Base-by-base conservation (phyloP, 2,329 filamentous ascomycete species). In the Nigrospora oryzae region DNA sequence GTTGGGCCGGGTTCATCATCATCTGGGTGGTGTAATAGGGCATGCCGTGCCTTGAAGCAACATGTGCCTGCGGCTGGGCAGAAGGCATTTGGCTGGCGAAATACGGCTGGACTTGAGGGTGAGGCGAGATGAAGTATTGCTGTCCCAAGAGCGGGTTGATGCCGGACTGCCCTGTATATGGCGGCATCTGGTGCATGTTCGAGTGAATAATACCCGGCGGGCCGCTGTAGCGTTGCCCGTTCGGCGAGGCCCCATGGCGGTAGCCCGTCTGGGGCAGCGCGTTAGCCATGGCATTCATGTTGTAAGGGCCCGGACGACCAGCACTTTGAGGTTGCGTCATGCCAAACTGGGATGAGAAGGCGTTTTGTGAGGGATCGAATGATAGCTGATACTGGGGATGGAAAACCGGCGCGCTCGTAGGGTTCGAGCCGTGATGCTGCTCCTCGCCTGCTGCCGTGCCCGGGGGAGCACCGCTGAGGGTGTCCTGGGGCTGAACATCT, bases 111-210 rank as follows among this genome's bases (percentile, higher is more conserved):
- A 70, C 63, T 31, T 68, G 68, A 33, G 57, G 53, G 37, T 70
- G 65, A 41, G 70, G 71, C 10, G 67, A 62, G 43, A 70, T 49
- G 48, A 77, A 78, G 50, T 72, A 78, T 19, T 65, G 65, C 40
- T 70, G 71, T 15, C 56, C 60, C 17, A 60, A 48, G 47, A 71
- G 56, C 14, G 62, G 55, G n/a, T 54, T 50, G 52, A 74, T 63
- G 19, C 58, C 49, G 10, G 56, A 52, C 46, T 67, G 67, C 1
- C 59, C 59, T 12, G 61, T 57, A 46, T 65, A 76, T 36, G 67
- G 69, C 15, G 63, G 49, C 53, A 71, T 64, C 35, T 61, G 65
- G n/a, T 59, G 50, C 50, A 63, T 57, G 31, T 64, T 63, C 23
- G 58, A 28, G 19, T 42, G 63, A 44, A 69, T 60, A 53, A 68